Conservation (phyloP, 805 yeast genomes). For the Nadsonia fulvescens region DNA sequence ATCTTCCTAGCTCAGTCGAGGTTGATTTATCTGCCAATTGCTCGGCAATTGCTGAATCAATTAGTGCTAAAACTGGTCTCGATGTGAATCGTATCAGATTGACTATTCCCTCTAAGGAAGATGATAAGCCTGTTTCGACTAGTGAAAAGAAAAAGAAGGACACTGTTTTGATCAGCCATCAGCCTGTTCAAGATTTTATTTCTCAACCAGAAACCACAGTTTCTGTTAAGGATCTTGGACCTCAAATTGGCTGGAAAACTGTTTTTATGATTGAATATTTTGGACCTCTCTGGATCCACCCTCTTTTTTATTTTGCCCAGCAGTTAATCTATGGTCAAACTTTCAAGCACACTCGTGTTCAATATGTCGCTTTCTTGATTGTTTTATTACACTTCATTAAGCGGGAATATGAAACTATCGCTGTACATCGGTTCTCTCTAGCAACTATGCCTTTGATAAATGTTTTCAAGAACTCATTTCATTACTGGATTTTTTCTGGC, state of each 20-base stretch:
- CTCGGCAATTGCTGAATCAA: constrained; percentile 24
- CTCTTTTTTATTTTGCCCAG: constrained; percentile 37
- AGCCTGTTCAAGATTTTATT: constrained; percentile 30
- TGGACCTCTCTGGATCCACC: constrained; percentile 76
- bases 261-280: constrained; percentile 79
- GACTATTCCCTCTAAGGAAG: constrained; percentile 22
- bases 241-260: constrained; percentile 80
- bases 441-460: constrained; percentile 86
- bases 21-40: constrained; percentile 22
- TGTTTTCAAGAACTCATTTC: constrained; percentile 74
- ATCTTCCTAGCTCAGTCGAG: constrained; percentile 15
- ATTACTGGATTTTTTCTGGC: constrained; percentile 89
- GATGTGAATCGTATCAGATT: constrained; percentile 39
- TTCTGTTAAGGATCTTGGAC: constrained; percentile 76
- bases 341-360: constrained; percentile 30
- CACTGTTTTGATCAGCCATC: constrained; percentile 27
- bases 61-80: constrained; percentile 28
- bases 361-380: constrained; percentile 33
- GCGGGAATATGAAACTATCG: constrained; percentile 75
- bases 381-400: constrained; percentile 64
- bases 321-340: constrained; percentile 18
- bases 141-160: constrained; percentile 19
- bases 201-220: constrained; percentile 23
- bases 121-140: constrained; percentile 13
- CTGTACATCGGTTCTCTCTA: constrained; percentile 69